Evolutionary conservation across 768 basidiomycete genomes (phyloP).

Genomic region (Cystofilobasidium ferigula): DNA sequence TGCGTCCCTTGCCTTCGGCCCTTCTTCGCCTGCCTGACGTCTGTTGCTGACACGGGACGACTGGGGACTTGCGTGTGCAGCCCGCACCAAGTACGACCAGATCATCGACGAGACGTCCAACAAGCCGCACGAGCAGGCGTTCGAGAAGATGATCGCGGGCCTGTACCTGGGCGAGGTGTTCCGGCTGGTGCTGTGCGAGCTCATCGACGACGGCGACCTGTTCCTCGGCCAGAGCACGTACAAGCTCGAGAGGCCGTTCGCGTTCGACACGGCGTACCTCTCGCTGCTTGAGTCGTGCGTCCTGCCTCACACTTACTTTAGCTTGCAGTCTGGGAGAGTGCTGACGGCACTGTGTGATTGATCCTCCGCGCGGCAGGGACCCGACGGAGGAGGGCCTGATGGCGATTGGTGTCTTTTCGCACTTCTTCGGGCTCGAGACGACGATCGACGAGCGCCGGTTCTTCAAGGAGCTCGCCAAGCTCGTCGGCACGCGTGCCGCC

Average conservation of each 20-base stretch:
- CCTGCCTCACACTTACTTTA: neutral
- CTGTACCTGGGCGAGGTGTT: conserved; percentile 93
- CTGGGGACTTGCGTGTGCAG: too few species aligned
- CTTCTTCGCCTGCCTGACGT: neutral
- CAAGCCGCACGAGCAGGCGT: conserved; percentile 67
- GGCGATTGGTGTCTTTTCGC: conserved; percentile 91
- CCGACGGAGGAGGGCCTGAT: conserved; percentile 93
- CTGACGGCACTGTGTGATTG: neutral
- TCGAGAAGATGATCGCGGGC: conserved; percentile 85
- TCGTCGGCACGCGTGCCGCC: conserved; percentile 71
- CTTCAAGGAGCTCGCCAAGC: conserved; percentile 82
- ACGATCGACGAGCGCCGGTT: conserved; percentile 93
- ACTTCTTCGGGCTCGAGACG: conserved; percentile 94
- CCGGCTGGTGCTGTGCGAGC: conserved; percentile 84
- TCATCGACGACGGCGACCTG: conserved; percentile 90
- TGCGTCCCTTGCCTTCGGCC: conserved; percentile 26
- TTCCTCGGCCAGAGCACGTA: conserved; percentile 98
- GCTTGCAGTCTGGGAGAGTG: too few species aligned
- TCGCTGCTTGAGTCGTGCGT: conserved; percentile 86
- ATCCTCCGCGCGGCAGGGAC: conserved; percentile 47
- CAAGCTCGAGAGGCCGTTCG: conserved; percentile 88
- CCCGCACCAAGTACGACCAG: conserved; percentile 85
- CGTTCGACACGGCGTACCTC: conserved; percentile 90
- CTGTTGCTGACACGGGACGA: neutral
- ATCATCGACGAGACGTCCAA: conserved; percentile 88